Conservation (phyloP, 257 asterid species). For the Forsythia viridissima region DNA sequence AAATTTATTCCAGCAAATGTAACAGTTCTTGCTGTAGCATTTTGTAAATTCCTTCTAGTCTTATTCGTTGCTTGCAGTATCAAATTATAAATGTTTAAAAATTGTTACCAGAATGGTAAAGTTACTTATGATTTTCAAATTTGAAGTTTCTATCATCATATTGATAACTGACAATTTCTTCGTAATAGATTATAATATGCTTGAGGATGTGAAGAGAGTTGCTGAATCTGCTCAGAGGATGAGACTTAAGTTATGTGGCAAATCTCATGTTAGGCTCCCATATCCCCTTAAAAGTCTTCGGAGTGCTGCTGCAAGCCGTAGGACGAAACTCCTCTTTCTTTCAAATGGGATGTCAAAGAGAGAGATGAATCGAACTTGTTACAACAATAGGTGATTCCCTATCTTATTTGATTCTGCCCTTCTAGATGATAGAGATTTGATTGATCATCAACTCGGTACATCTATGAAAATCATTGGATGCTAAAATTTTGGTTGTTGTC, state of each 20-base stretch:
- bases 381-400: constrained; percentile 45
- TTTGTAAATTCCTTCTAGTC: neutral
- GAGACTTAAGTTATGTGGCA: constrained; percentile 57
- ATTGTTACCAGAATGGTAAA: neutral
- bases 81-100: neutral
- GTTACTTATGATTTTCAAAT: neutral
- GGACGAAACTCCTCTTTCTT: constrained; percentile 53
- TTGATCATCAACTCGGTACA: neutral
- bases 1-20: neutral
- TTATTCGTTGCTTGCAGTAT: neutral
- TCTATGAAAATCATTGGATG: neutral
- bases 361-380: constrained; percentile 57
- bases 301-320: constrained; percentile 67
- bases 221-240: constrained; percentile 83
- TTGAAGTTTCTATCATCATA: neutral
- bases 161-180: neutral
- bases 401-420: neutral
- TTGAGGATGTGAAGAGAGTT: constrained; percentile 84
- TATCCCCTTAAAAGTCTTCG: constrained; percentile 56
- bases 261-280: constrained; percentile 49
- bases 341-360: constrained; percentile 81
- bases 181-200: constrained; percentile 71
- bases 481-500: neutral
- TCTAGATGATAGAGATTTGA: neutral
- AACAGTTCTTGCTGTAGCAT: neutral